Evolutionary conservation across 331 rosid species (phyloP).

Genomic region (Rhamnella rubrinervis): DNA sequence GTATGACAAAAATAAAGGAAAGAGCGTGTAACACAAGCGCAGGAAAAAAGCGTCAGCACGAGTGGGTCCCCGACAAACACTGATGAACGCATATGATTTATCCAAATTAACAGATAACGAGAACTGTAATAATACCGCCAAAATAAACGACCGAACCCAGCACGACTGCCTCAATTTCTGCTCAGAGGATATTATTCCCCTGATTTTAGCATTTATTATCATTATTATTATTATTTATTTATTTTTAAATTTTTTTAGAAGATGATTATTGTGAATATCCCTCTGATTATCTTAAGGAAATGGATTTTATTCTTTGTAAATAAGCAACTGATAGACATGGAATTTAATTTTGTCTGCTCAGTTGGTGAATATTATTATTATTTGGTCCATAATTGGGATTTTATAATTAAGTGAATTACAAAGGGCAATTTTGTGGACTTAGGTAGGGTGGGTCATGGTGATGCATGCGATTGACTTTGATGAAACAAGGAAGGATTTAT

Average conservation of each 20-base stretch:
- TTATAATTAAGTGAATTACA: background rate
- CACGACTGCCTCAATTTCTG: slow-evolving; percentile 27
- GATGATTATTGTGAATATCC: background rate
- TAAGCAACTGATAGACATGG: background rate
- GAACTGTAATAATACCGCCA: background rate
- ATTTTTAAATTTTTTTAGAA: background rate
- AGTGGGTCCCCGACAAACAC: slow-evolving; percentile 24
- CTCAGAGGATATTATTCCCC: slow-evolving; percentile 24
- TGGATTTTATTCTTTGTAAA: background rate
- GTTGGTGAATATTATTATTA: background rate
- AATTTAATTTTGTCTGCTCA: background rate
- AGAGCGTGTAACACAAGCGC: background rate
- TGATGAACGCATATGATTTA: slow-evolving; percentile 22
- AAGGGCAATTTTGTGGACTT: background rate
- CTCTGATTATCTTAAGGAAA: background rate
- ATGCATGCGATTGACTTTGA: slow-evolving; percentile 1
- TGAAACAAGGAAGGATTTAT: background rate
- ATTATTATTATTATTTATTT: slow-evolving; percentile 1
- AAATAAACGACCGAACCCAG: slow-evolving; percentile 23
- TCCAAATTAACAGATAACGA: slow-evolving; percentile 16
- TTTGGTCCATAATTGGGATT: slow-evolving; percentile 3
- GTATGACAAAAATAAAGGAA: background rate
- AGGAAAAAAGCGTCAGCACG: background rate
- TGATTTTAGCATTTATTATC: background rate
- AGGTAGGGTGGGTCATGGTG: background rate